These are phyloP conservation scores for Cercospora beticola DNA, from an alignment of 2,329 filamentous ascomycete species.

Conservation along the genomic window DNA sequence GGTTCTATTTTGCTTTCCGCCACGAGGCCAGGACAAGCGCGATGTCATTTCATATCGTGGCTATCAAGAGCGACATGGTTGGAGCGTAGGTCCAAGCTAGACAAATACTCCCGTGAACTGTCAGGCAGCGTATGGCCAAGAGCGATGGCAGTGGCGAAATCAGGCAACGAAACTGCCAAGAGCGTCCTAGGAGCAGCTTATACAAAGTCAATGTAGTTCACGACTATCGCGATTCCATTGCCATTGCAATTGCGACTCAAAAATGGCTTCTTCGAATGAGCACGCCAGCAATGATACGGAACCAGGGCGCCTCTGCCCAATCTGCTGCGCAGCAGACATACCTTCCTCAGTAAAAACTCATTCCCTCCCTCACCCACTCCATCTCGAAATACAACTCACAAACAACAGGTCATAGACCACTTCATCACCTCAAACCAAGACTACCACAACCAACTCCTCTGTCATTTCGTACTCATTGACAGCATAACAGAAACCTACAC, in stretches of 20 bases:
- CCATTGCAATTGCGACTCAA: background rate
- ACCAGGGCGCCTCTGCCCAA: background rate
- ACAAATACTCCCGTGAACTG: background rate
- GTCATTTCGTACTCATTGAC: background rate
- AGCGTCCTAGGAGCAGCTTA: background rate
- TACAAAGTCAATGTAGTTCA: background rate
- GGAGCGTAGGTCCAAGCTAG: no score
- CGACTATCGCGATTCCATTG: background rate
- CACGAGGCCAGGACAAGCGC: no score
- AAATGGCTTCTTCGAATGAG: background rate
- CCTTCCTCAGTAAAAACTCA: background rate
- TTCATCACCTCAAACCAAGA: background rate
- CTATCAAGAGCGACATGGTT: no score
- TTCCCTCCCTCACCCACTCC: background rate
- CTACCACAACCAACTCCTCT: background rate
- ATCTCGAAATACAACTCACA: background rate
- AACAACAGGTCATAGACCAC: background rate
- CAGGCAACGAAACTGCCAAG: background rate
- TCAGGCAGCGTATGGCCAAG: background rate
- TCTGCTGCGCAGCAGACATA: constrained; percentile 5
- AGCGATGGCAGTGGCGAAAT: background rate
- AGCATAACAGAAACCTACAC: background rate
- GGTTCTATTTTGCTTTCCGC: no score
- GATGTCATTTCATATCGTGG: no score
- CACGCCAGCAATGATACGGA: background rate